These are phyloP conservation scores for Halophytophthora polymorphica DNA, from an alignment of 352 stramenopile species.

Conservation along the genomic window DNA sequence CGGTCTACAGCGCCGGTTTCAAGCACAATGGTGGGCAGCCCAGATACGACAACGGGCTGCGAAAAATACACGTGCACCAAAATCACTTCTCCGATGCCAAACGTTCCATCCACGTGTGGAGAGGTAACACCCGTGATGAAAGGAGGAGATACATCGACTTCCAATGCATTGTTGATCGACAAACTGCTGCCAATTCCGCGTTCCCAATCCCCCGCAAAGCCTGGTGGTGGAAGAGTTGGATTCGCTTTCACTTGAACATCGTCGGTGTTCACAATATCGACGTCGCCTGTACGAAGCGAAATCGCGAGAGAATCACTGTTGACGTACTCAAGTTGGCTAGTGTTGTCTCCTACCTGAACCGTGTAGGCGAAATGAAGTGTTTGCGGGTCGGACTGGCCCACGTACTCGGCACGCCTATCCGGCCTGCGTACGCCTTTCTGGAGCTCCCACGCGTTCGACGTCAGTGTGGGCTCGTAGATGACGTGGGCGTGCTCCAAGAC, in stretches of 20 bases:
- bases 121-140: slow-evolving; percentile 53
- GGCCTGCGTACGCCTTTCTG: slow-evolving; percentile 42
- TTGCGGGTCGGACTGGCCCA: slow-evolving; percentile 20
- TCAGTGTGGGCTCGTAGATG: slow-evolving; percentile 39
- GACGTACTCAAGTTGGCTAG: slow-evolving; percentile 60
- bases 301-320: slow-evolving; percentile 52
- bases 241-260: slow-evolving; percentile 27
- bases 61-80: slow-evolving; percentile 76
- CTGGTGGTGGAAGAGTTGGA: slow-evolving; percentile 44
- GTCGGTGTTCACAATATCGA: slow-evolving; percentile 40
- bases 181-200: slow-evolving; percentile 59
- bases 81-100: slow-evolving; percentile 70
- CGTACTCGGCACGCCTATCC: slow-evolving; percentile 38
- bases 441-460: slow-evolving; percentile 59
- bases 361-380: slow-evolving; percentile 69
- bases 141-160: slow-evolving; percentile 52
- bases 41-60: slow-evolving; percentile 49
- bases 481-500: slow-evolving; percentile 44
- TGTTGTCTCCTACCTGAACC: slow-evolving; percentile 54
- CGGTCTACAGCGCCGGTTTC: slow-evolving; percentile 63
- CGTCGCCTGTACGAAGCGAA: slow-evolving; percentile 24
- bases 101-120: slow-evolving; percentile 55
- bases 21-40: slow-evolving; percentile 56
- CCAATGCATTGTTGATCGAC: slow-evolving; percentile 38
- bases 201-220: slow-evolving; percentile 56